phyloP scores from a whole-genome alignment of 1,139 yeast species.

The Geotrichum candidum region DNA sequence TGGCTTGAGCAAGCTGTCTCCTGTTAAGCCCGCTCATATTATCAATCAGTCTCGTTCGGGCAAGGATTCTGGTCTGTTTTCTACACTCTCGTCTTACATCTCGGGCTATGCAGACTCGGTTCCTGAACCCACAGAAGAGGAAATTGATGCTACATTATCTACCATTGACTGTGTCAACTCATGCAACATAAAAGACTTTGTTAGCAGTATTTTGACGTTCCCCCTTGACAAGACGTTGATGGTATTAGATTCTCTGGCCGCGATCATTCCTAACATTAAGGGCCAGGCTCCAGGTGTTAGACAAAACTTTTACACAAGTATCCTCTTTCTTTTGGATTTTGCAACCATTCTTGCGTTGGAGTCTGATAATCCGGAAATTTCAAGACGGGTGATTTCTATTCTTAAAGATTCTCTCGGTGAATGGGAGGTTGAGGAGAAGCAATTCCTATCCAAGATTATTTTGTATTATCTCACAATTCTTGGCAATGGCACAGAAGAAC shows the following conservation, averaged over 20 bases:
- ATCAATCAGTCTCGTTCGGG: slow-evolving; percentile 56
- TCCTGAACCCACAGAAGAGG: slow-evolving; percentile 88
- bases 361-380: slow-evolving; percentile 12
- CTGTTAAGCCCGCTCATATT: slow-evolving; percentile 59
- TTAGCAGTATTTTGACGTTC: slow-evolving; percentile 30
- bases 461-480: slow-evolving; percentile 24
- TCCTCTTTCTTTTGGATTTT: slow-evolving; percentile 25
- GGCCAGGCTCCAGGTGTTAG: slow-evolving; percentile 23
- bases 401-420: slow-evolving; percentile 25
- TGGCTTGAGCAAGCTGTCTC: slow-evolving; percentile 41
- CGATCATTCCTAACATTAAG: slow-evolving; percentile 27
- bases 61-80: slow-evolving; percentile 69
- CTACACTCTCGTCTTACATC: slow-evolving; percentile 86
- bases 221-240: slow-evolving; percentile 5
- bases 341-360: slow-evolving; percentile 22
- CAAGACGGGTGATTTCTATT: slow-evolving; percentile 27
- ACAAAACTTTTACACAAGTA: slow-evolving; percentile 20
- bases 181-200: slow-evolving; percentile 50
- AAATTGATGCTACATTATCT: slow-evolving; percentile 76
- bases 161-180: slow-evolving; percentile 77
- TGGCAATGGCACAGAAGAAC: slow-evolving; percentile 44
- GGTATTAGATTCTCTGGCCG: slow-evolving; percentile 17
- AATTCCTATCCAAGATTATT: slow-evolving; percentile 30
- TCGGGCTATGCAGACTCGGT: slow-evolving; percentile 83
- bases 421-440: slow-evolving; percentile 29